phyloP scores from a whole-genome alignment of 306 rosid species.

The Castanea crenata region DNA sequence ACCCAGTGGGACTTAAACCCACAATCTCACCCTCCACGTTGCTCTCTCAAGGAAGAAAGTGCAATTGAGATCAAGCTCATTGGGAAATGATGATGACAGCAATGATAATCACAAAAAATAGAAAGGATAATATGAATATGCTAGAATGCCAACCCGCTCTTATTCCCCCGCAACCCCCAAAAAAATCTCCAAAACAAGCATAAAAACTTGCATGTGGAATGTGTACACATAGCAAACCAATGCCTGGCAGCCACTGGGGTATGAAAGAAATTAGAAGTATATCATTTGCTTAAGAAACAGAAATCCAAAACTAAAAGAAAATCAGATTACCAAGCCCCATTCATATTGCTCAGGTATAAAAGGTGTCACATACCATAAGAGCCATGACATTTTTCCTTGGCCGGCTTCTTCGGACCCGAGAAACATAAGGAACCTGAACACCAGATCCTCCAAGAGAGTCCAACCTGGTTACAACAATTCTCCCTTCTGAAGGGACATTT shows the following conservation, averaged over 20 bases:
- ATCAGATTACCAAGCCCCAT: not conserved
- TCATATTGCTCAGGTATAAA: conserved; percentile 4
- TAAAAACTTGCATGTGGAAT: not conserved
- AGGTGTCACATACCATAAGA: conserved; percentile 66
- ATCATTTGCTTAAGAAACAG: conserved; percentile 4
- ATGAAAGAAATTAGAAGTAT: not conserved
- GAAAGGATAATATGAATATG: too few species aligned
- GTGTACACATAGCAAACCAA: not conserved
- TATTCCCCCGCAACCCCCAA: too few species aligned
- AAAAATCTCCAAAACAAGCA: not conserved
- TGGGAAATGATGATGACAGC: too few species aligned
- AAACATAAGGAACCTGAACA: conserved; percentile 78
- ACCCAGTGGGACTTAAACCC: too few species aligned
- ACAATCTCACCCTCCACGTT: too few species aligned
- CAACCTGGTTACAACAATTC: conserved; percentile 61
- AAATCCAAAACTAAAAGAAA: not conserved
- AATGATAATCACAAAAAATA: too few species aligned
- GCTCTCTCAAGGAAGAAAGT: too few species aligned
- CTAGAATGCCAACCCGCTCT: too few species aligned
- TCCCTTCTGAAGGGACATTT: conserved; percentile 49
- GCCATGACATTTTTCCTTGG: conserved; percentile 76
- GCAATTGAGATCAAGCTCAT: too few species aligned
- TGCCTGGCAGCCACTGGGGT: not conserved
- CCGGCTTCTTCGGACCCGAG: conserved; percentile 89
- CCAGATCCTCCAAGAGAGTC: conserved; percentile 83